A percentile compares a stretch with the other conserved stretches of the same genome.
phyloP scores from a whole-genome alignment of 2,329 filamentous ascomycete genomes.

The Monilinia polystroma region DNA sequence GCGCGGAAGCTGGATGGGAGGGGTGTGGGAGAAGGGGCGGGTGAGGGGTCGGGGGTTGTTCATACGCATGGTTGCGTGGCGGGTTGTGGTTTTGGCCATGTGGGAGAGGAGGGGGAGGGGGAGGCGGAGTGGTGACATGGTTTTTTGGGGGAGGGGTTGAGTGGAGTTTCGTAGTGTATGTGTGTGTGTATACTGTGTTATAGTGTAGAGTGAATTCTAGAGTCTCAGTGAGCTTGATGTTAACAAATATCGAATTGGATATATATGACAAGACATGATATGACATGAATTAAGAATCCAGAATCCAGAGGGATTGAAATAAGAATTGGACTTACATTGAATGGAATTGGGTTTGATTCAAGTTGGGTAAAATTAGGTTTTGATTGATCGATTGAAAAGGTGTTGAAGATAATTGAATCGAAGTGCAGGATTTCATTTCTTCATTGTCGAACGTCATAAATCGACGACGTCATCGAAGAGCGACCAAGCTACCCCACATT shows the following conservation, averaged over 20 bases:
- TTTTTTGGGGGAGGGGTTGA: no score
- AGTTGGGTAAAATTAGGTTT: not conserved
- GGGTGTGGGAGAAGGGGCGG: not conserved
- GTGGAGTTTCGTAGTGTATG: no score
- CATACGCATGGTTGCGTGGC: no score
- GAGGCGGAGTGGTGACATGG: no score
- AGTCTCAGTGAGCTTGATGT: no score
- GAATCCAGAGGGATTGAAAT: not conserved
- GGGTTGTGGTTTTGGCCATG: no score
- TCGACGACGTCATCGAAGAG: constrained; percentile 1
- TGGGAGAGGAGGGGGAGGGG: no score
- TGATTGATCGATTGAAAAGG: not conserved
- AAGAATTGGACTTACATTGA: not conserved
- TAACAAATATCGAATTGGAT: not conserved
- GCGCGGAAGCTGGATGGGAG: constrained; percentile 9
- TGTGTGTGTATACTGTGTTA: not conserved
- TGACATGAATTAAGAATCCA: no score
- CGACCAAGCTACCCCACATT: constrained; percentile 1
- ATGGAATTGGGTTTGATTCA: not conserved
- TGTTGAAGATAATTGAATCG: not conserved
- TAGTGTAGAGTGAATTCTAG: no score
- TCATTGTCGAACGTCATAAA: not conserved
- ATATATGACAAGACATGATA: no score
- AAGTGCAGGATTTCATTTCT: not conserved
- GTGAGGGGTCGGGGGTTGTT: no score